Percentiles rank a stretch among this genome's conserved stretches.
Evolutionary conservation across 441 rosid species (phyloP).

Genomic region (Pelargonium exstipulatum): DNA sequence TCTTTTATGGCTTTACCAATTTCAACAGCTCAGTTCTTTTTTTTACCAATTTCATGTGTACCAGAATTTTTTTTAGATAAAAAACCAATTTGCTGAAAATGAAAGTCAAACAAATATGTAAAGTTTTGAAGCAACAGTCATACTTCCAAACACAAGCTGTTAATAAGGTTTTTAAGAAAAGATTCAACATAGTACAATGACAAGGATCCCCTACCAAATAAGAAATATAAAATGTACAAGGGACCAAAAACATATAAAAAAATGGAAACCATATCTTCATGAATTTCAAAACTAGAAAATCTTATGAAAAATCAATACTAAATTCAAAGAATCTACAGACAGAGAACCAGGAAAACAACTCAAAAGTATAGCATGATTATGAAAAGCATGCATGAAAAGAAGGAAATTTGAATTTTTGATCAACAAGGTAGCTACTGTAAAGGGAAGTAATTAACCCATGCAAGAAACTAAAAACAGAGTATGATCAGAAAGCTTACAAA

Average conservation of each 20-base stretch:
- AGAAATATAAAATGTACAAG: constrained; percentile 10
- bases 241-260: constrained; percentile 18
- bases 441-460: no score
- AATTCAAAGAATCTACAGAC: neutral
- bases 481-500: neutral
- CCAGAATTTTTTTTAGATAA: no score
- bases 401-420: neutral
- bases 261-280: constrained; percentile 3
- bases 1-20: no score
- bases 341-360: neutral
- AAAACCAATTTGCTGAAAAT: no score
- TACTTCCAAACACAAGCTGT: neutral
- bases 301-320: neutral
- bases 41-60: no score
- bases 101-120: no score
- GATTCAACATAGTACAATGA: constrained; percentile 21
- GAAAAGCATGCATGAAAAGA: neutral
- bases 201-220: constrained; percentile 19
- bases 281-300: constrained; percentile 1
- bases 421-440: no score
- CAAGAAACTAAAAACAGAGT: constrained; percentile 6
- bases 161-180: constrained; percentile 16
- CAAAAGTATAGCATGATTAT: neutral
- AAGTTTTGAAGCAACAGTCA: neutral
- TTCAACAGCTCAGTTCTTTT: no score